Evolutionary conservation across 768 basidiomycete species (phyloP).

Genomic region (Suillus lakei): DNA sequence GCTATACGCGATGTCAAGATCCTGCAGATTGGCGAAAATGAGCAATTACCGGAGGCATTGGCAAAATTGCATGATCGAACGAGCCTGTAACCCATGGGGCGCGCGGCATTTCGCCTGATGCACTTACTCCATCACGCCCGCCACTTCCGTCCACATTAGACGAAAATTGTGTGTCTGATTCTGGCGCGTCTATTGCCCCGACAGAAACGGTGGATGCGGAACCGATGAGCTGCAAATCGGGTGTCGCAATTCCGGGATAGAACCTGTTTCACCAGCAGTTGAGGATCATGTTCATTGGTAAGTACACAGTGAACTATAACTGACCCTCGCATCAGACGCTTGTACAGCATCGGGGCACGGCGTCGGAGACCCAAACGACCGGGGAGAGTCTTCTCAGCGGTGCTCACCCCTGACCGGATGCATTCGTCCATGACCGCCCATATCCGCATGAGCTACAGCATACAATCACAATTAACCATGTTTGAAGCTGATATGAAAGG

Average conservation of each 20-base stretch:
- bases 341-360: slow-evolving; percentile 88
- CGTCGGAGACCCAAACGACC: slow-evolving; percentile 82
- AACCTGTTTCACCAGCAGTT: slow-evolving; percentile 42
- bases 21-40: slow-evolving; percentile 9
- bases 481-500: slow-evolving; percentile 9
- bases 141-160: slow-evolving; percentile 5
- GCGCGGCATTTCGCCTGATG: slow-evolving; percentile 20
- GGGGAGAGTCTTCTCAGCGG: slow-evolving; percentile 79
- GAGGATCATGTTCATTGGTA: background rate
- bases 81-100: slow-evolving; percentile 66
- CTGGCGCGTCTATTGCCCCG: slow-evolving; percentile 32
- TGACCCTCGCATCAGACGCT: slow-evolving; percentile 88
- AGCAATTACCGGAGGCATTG: slow-evolving; percentile 77
- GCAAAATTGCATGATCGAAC: slow-evolving; percentile 78
- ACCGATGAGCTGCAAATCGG: slow-evolving; percentile 42
- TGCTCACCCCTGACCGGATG: slow-evolving; percentile 84
- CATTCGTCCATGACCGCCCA: slow-evolving; percentile 95
- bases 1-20: slow-evolving; percentile 43
- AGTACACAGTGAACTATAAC: slow-evolving; percentile 14
- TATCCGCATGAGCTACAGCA: slow-evolving; percentile 69
- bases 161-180: background rate
- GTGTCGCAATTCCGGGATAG: slow-evolving; percentile 52
- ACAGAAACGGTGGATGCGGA: slow-evolving; percentile 22
- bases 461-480: background rate
- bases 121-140: slow-evolving; percentile 9